Percentiles rank a stretch among this genome's conserved stretches.
Conservation (phyloP, 805 yeast species). For the Saturnispora zaruensis region DNA sequence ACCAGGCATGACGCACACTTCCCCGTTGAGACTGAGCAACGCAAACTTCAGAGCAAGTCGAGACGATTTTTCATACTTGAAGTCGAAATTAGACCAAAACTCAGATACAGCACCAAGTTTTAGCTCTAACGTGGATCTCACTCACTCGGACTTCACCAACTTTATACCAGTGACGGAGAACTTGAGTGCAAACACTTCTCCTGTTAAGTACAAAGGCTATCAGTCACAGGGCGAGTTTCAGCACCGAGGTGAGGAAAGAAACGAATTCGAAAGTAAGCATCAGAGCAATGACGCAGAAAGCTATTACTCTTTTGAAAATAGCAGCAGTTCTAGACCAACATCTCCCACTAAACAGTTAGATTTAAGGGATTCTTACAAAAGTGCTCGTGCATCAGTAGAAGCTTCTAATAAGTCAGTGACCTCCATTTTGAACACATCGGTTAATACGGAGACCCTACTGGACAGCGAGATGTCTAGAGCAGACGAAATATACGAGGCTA, state of each 20-base stretch:
- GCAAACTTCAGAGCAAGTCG: conserved; percentile 11
- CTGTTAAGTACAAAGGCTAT: neutral
- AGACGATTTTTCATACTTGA: conserved; percentile 22
- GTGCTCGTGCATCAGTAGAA: neutral
- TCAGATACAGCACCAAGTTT: conserved; percentile 21
- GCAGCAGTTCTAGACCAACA: neutral
- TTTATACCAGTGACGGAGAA: conserved; percentile 3
- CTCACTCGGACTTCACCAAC: neutral
- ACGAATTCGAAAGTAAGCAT: neutral
- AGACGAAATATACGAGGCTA: neutral
- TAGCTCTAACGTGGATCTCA: neutral
- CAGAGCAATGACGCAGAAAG: neutral
- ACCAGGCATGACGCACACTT: conserved; percentile 21
- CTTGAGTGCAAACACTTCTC: neutral
- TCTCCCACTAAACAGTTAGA: conserved; percentile 5
- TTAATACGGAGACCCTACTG: conserved; percentile 4
- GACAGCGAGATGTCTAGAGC: neutral
- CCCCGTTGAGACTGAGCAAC: conserved; percentile 17
- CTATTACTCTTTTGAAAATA: conserved; percentile 5
- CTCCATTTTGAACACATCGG: conserved; percentile 2
- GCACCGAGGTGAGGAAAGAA: neutral
- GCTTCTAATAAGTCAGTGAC: neutral
- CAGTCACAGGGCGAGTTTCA: conserved; percentile 7
- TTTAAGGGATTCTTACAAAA: neutral
- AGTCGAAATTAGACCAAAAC: conserved; percentile 23